Percentiles rank a stretch among this genome's conserved stretches.
These are phyloP conservation scores for Coelastrella sp. DNA, from an alignment of 139 green algal genomes.

Conservation along the genomic window DNA sequence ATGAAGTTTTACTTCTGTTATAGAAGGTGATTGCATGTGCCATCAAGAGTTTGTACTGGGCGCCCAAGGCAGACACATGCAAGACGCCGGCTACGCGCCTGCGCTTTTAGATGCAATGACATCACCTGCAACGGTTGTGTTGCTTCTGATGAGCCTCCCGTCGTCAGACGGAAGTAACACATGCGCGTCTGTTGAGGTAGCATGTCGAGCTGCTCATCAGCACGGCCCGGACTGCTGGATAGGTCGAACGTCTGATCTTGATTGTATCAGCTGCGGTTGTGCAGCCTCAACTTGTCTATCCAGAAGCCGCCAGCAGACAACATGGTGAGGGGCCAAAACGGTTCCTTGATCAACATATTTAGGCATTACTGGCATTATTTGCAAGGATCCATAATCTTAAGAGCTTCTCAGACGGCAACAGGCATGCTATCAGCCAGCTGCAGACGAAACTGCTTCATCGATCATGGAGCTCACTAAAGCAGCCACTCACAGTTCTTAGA, in stretches of 20 bases:
- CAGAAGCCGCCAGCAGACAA: constrained; percentile 17
- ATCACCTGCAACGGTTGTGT: no score
- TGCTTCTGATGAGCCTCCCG: no score
- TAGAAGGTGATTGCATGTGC: no score
- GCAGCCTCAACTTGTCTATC: neutral
- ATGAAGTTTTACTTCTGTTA: no score
- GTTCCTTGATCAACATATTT: neutral
- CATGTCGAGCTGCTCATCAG: neutral
- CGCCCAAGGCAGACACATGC: no score
- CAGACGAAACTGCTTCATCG: constrained; percentile 17
- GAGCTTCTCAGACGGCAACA: no score
- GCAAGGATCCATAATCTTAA: no score
- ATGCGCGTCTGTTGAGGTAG: neutral
- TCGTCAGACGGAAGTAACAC: neutral
- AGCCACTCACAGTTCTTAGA: neutral
- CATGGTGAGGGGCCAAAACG: neutral
- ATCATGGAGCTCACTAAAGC: neutral
- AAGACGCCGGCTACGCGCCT: no score
- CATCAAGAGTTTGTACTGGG: no score
- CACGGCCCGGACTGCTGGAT: neutral
- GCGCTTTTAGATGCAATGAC: no score
- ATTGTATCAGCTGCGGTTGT: neutral
- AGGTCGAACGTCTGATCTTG: neutral
- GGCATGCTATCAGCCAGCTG: neutral
- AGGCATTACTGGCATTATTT: no score